Base-by-base conservation (phyloP, 805 yeast genomes). In the Pichia rugopelliculosa region DNA sequence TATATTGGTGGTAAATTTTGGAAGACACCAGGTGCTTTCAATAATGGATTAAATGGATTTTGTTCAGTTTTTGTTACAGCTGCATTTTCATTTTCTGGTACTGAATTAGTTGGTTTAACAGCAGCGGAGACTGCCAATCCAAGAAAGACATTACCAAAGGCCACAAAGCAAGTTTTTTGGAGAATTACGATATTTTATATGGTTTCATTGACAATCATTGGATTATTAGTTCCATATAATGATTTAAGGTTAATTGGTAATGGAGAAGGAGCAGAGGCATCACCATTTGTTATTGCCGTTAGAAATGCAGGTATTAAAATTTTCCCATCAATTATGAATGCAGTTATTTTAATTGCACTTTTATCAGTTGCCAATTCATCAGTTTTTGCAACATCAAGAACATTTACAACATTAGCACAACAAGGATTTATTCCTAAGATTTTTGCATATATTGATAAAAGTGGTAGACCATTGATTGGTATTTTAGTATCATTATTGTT, bases 391-490 rank as follows among this genome's bases (percentile, higher is more conserved):
- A 75, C 80, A 46, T 80, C 87, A 42, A 74, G 88, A 68, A 74
- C 85, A 12, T 59, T 82, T 39, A 77, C 75, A 46, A 74, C 84
- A 24, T 65, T 82, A 57, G 82, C 86, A 8, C 76, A 75, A 45
- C 84, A 80, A 62, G 84, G 84, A 4, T 73, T 75, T 54, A 79
- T 78, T 34, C 87, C 87, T 51, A 59, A 62, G 42, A 55, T 73
- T 25, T 73, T 84, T 46, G 77, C 79, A 17, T 80, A 80, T 63
- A 75, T 84, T 48, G 91, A 85, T 61, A 72, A 80, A 47, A 68
- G 68, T 41, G 95, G 95, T 42, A 73, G 93, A 53, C 95, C 95
- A 13, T 59, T 83, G 44, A 74, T 74, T 41, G 87, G 87, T 12
- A 75, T 83, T 53, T 50, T 65, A 8, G 65, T 69, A 20, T 72